Conservation (phyloP, 2,329 filamentous ascomycete species). For the Apiospora marii region DNA sequence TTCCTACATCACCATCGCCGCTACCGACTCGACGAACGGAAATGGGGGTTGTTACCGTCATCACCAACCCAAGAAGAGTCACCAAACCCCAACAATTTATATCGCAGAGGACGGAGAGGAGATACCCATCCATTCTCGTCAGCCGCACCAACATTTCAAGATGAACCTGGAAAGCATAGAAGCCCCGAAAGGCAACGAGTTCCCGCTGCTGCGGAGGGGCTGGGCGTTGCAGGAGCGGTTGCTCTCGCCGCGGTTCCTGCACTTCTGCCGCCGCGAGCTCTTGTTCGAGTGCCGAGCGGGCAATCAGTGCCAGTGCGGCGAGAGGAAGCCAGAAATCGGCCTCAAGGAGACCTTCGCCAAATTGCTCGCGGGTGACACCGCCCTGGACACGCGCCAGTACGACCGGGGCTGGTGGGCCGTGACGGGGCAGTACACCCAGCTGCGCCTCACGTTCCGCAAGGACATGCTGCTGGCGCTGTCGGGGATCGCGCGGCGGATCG, state of each 20-base stretch:
- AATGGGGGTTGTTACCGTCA: not conserved
- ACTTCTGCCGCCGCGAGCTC: not conserved
- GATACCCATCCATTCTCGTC: no score
- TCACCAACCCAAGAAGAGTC: no score
- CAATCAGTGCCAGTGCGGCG: not conserved
- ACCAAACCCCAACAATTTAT: not conserved
- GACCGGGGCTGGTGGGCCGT: not conserved
- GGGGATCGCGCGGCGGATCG: not conserved
- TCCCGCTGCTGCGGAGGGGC: not conserved
- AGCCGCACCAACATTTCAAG: not conserved
- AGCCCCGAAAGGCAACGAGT: not conserved
- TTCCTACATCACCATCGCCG: slow-evolving; percentile 34
- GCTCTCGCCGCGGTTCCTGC: not conserved
- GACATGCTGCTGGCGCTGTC: not conserved
- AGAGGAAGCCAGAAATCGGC: not conserved
- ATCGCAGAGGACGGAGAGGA: not conserved
- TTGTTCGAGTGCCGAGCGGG: not conserved
- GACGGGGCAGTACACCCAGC: not conserved
- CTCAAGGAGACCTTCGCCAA: not conserved
- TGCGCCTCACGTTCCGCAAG: not conserved
- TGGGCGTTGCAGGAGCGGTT: not conserved
- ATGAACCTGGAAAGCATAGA: not conserved
- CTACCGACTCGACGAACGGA: slow-evolving; percentile 9
- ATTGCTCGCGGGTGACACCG: not conserved
- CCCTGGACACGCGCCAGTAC: not conserved